Evolutionary conservation across 179 eudicot species (phyloP), one percentile per base, ranked within the genome.

Genomic region (Sideroxylon spinosum): DNA sequence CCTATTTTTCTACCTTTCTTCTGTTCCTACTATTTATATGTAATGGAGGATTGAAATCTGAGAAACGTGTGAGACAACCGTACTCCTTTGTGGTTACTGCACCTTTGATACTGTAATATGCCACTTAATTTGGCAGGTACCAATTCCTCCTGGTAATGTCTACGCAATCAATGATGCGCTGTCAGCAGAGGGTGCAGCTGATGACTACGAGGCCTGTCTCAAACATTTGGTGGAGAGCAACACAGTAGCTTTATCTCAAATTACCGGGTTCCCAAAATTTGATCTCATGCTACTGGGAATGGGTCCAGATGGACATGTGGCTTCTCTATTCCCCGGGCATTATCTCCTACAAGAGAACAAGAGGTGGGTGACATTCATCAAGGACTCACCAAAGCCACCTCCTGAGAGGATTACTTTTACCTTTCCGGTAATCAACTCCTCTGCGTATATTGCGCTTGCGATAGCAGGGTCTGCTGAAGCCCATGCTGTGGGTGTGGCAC

Each of bases 261-360:
- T 85, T 2, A 86, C 61, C 16, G 84, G 84, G 11, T 86, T 88
- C 25, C 91, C 91, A 0, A 88, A 86, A 76, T 88, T 88, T 48
- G 89, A 88, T 64, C 83, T 77, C 68, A 80, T 81, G 85, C 88
- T 88, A 48, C 74, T 88, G 4, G 91, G 91, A 6, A 88, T 88
- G 88, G 91, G 91, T 10, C 89, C 91, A 0, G 89, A 88, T 25
- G 88, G 91, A 37, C 91, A 88, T 23, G 89, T 88, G 17, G 91
- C 88, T 32, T 88, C 91, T 48, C 56, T 88, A 13, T 88, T 88
- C 78, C 91, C 91, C 0, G 88, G 89, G 10, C 91, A 88, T 61
- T 89, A 88, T 52, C 89, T 86, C n/a, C 59, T 86, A 3, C 71
- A 85, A 7, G 91, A 88, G 53, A 80, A 68, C 13, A 55, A 83